Percentiles rank a stretch among this genome's conserved stretches.
These are phyloP conservation scores for Colletotrichum horii DNA, from an alignment of 2,329 filamentous ascomycete genomes.

Conservation along the genomic window DNA sequence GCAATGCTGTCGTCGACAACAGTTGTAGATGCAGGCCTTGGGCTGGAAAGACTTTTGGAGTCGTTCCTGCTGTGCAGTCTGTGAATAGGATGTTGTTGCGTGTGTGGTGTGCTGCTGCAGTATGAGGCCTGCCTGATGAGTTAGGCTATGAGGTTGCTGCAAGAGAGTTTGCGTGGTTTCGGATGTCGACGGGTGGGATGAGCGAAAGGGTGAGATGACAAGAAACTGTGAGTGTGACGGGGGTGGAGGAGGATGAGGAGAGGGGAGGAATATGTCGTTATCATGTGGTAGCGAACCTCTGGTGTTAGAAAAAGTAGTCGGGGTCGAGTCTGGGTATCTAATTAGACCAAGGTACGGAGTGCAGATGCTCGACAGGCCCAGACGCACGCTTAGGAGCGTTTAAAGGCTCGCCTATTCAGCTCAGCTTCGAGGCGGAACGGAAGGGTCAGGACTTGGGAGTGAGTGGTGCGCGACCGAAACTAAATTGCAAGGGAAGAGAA, in stretches of 20 bases:
- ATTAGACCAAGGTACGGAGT: constrained; percentile 1
- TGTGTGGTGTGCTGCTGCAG: not conserved
- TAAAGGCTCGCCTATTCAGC: not conserved
- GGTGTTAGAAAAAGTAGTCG: not conserved
- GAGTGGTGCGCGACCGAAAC: not conserved
- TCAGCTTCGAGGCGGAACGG: not conserved
- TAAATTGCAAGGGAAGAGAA: constrained; percentile 10
- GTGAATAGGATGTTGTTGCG: not conserved
- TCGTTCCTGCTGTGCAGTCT: not conserved
- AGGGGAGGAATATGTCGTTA: constrained; percentile 7
- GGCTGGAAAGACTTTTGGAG: not conserved
- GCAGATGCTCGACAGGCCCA: not conserved
- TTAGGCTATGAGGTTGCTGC: not conserved
- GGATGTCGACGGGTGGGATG: constrained; percentile 17
- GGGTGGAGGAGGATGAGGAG: not conserved
- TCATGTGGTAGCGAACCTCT: constrained; percentile 18
- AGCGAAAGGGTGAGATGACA: constrained; percentile 19
- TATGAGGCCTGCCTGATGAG: constrained; percentile 7
- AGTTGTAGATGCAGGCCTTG: not conserved
- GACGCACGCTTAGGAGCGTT: not conserved
- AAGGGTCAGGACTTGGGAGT: not conserved
- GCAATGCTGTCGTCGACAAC: not conserved
- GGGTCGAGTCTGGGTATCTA: constrained; percentile 3
- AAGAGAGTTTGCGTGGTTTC: constrained; percentile 15
- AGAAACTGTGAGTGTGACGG: constrained; percentile 20